Evolutionary conservation across 208 protist species (phyloP), one percentile per base, ranked within the genome.

Genomic region (Balamuthia mandrillaris): DNA sequence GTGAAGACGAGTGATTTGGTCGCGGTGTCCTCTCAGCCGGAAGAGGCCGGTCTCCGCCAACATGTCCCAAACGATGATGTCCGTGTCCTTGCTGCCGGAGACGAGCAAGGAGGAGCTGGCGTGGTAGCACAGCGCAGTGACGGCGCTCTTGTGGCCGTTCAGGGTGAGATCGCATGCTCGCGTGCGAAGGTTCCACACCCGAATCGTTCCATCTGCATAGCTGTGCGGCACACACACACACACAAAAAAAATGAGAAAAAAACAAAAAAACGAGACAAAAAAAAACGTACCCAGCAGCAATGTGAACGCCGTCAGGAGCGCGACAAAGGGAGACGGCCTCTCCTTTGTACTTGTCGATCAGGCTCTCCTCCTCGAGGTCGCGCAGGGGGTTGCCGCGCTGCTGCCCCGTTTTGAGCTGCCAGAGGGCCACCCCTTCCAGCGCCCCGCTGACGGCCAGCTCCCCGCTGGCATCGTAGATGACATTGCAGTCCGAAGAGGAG

Each of bases 11-110:
- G 94, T 96, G 7, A 96, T 87, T 14, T 79, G 65, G 61, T 90
- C 90, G 60, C 90, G 88, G 86, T 96, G 95, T 1, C 95, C 94
- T 18, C 88, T 85, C n/a, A 96, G 87, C 47, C 87, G 31, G 39
- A 79, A 94, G 9, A 94, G 35, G 51, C 94, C 94, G 9, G 47
- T 63, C 70, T 96, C 91, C 1, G 85, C 90, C 24, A 94, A 78
- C 27, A 98, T 85, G 88, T 99, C 98, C 98, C 98, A 99, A 14
- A 99, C 92, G 9, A 99, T 97, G 60, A 99, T 92, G 85, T 99
- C 96, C 3, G 97, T 99, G 90, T 99, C 98, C 41, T 95, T 92
- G 1, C 93, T 93, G 16, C 96, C 98, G 31, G 95, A 98, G 45
- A 87, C 90, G 0, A 97, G 79, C 41, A 92, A 45, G 33, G 72